Evolutionary conservation across 805 yeast genomes (phyloP), one percentile per base, ranked within the genome.

Genomic region (Komagataella populi): DNA sequence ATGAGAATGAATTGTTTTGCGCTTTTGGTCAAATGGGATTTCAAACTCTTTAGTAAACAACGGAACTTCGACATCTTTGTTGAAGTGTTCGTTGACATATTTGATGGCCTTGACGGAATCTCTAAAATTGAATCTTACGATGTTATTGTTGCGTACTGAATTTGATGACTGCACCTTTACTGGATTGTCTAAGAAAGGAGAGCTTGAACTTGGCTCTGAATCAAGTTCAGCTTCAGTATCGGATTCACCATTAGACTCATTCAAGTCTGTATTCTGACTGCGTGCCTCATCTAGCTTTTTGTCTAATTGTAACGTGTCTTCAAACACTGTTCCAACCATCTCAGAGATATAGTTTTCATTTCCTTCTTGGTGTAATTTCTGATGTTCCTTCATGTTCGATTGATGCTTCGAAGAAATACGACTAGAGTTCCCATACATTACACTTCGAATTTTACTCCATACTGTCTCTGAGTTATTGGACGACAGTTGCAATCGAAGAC

Each of bases 1-100:
- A 55, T 77, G 76, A 2, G 70, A 61, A 39, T 78, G 62, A 44
- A 83, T 81, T 14, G 57, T 57, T 10, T 49, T 46, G 45, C 63
- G 53, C 8, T 45, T 30, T 1, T 53, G 52, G 51, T 59, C 60
- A 46, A 63, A 62, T 8, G 65, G 64, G 44, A 63, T 48, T 7
- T 57, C 56, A 3, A 54, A 47, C 8, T 62, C 18, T n/a, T 51
- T 49, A 16, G 57, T 16, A 1, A 57, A 23, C 3, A 63, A 12
- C 2, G 56, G 50, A 45, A 45, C 24, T 18, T 45, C 39, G 3
- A 14, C 10, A 30, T 30, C 5, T 30, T 14, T 14, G 6, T 30
- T 30, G 39, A 30, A 30, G 39, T 30, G 39, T 5, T 24, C 22
- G 49, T 47, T 23, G 44, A 47, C 49, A 14, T 47, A 47, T n/a